phyloP scores from a whole-genome alignment of 345 rosid species.

The Moricandia moricandioides region DNA sequence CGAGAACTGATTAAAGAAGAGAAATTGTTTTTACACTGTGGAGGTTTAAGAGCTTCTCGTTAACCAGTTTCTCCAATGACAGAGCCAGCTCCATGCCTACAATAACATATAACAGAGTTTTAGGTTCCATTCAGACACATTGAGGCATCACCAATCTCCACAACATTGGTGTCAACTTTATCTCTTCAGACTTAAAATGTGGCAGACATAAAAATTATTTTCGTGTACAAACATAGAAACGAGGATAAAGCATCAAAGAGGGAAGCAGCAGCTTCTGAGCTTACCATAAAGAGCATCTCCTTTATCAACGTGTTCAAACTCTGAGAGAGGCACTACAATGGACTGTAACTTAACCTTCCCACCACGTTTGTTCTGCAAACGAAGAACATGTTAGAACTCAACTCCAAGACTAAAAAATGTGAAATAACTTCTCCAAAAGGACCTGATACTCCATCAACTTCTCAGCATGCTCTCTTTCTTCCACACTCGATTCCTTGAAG shows the following conservation, averaged over 20 bases:
- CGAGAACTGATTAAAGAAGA: not conserved
- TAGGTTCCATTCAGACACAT: conserved; percentile 7
- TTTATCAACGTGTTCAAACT: conserved; percentile 83
- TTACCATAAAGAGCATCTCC: conserved; percentile 92
- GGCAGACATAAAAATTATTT: not conserved
- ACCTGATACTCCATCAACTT: conserved; percentile 94
- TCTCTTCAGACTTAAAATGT: not conserved
- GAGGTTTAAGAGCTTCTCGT: conserved; percentile 74
- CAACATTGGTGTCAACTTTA: not conserved
- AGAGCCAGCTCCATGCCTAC: conserved; percentile 91
- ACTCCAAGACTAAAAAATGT: not conserved
- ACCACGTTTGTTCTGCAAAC: conserved; percentile 74
- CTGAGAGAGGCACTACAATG: conserved; percentile 64
- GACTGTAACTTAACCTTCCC: conserved; percentile 79
- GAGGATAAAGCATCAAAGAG: not conserved
- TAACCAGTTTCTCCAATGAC: conserved; percentile 83
- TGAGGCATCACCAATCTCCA: conserved; percentile 1
- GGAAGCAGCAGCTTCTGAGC: not conserved
- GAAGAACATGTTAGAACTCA: not conserved
- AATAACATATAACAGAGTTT: conserved; percentile 16
- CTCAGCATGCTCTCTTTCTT: conserved; percentile 96
- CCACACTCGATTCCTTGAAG: conserved; percentile 87
- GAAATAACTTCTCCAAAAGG: not conserved
- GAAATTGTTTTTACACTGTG: conserved; percentile 52
- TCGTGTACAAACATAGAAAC: not conserved